A percentile compares a stretch with the other conserved stretches of the same genome.
These are phyloP conservation scores for Agmasoma carcini DNA, from an alignment of 371 early-diverging fungal genomes.

Conservation along the genomic window DNA sequence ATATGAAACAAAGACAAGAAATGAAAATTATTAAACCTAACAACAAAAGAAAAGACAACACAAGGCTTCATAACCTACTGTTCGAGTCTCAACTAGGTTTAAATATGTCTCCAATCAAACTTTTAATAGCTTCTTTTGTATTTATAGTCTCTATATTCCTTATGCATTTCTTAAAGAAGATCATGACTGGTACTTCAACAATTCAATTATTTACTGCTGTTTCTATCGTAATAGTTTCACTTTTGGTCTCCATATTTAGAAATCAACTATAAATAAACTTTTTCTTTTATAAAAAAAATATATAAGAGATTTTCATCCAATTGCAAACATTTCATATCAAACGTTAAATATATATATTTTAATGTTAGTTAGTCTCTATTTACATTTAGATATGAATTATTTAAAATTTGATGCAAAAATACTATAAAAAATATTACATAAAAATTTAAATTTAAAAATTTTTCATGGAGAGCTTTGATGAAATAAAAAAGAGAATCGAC, in stretches of 20 bases:
- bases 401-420: too few species aligned
- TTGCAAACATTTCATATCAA: too few species aligned
- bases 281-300: too few species aligned
- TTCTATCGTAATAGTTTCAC: constrained; percentile 23
- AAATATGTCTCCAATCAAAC: constrained; percentile 41
- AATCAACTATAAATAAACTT: constrained; percentile 21
- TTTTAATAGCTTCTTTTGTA: constrained; percentile 46
- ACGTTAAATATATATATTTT: too few species aligned
- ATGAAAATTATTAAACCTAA: constrained; percentile 8
- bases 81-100: constrained; percentile 21
- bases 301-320: too few species aligned
- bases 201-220: constrained; percentile 34
- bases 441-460: too few species aligned
- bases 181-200: constrained; percentile 39
- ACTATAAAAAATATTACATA: too few species aligned
- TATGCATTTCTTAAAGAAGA: constrained; percentile 47
- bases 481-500: too few species aligned
- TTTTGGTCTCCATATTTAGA: constrained; percentile 8
- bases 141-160: constrained; percentile 50
- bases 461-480: too few species aligned
- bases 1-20: not conserved
- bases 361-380: too few species aligned
- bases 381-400: too few species aligned
- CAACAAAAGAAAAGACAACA: constrained; percentile 20
- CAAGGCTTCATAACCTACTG: constrained; percentile 24